Conservation (phyloP, 805 yeast genomes). For the Metschnikowia vanudenii region DNA sequence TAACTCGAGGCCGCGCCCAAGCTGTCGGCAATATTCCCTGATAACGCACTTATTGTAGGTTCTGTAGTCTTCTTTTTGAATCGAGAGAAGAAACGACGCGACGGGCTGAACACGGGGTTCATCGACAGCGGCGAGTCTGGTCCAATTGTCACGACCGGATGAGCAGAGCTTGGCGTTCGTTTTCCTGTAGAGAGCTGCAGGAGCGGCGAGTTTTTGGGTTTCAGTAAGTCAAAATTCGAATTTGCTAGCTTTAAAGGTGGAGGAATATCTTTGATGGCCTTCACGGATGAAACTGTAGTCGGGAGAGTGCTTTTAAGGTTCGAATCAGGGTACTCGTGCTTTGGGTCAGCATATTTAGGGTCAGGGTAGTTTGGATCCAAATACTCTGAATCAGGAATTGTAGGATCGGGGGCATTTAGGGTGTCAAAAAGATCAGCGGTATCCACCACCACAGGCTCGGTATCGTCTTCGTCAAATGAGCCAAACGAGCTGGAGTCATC, state of each 20-base stretch:
- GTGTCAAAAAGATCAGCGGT: constrained; percentile 6
- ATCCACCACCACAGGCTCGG: constrained; percentile 8
- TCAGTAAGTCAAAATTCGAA: constrained; percentile 13
- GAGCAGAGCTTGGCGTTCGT: constrained; percentile 26
- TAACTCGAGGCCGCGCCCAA: not conserved
- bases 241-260: constrained; percentile 16
- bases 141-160: constrained; percentile 35
- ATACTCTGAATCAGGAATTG: constrained; percentile 1
- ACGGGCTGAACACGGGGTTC: constrained; percentile 38
- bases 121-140: constrained; percentile 37
- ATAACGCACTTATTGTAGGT: constrained; percentile 33
- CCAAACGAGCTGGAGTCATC: constrained; percentile 34
- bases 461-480: constrained; percentile 22
- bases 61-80: constrained; percentile 22
- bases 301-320: constrained; percentile 6
- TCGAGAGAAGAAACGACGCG: constrained; percentile 33
- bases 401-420: constrained; percentile 1
- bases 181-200: constrained; percentile 2
- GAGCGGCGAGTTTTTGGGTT: constrained; percentile 4
- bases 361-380: too few relatives aligned
- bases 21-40: constrained; percentile 21
- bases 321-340: constrained; percentile 2
- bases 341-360: too few relatives aligned
- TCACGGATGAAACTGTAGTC: not conserved
- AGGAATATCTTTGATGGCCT: constrained; percentile 4